phyloP scores from a whole-genome alignment of 495 filamentous ascomycete genomes.

The Penicillium longicatenatum region DNA sequence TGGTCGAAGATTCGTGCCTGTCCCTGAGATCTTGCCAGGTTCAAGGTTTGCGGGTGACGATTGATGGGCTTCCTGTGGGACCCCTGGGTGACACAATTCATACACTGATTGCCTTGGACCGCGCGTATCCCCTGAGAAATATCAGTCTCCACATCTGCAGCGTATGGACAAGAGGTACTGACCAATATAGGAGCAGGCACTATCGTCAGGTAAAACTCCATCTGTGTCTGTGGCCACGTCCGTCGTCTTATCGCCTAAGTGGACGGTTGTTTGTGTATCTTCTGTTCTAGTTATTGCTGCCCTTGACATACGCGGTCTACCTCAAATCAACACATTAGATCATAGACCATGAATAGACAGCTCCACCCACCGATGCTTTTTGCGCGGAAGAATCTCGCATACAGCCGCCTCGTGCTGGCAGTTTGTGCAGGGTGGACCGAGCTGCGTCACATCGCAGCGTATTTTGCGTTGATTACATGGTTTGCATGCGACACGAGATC shows the following conservation, averaged over 20 bases:
- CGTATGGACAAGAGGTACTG: not conserved
- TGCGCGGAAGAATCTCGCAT: constrained; percentile 7
- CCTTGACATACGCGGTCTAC: constrained; percentile 4
- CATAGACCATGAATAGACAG: no score
- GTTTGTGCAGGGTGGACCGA: constrained; percentile 3
- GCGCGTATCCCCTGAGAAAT: constrained; percentile 2
- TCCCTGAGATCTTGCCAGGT: not conserved
- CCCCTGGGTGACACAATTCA: constrained; percentile 8
- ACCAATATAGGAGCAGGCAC: constrained; percentile 8
- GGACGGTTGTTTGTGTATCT: not conserved
- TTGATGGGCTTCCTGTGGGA: constrained; percentile 7
- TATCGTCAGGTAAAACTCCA: constrained; percentile 4
- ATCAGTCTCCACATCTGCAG: not conserved
- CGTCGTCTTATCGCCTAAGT: not conserved
- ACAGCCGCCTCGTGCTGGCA: constrained; percentile 5
- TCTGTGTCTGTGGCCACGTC: not conserved
- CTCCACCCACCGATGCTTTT: constrained; percentile 10
- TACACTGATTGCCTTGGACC: constrained; percentile 11
- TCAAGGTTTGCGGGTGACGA: not conserved
- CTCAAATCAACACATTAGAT: not conserved
- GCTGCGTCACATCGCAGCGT: constrained; percentile 5
- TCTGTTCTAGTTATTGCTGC: not conserved
- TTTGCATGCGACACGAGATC: constrained; percentile 5
- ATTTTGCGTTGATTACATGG: constrained; percentile 8
- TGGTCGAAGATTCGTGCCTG: not conserved